Evolutionary conservation across 345 rosid genomes (phyloP).

Genomic region (Hibiscus tridactylites): DNA sequence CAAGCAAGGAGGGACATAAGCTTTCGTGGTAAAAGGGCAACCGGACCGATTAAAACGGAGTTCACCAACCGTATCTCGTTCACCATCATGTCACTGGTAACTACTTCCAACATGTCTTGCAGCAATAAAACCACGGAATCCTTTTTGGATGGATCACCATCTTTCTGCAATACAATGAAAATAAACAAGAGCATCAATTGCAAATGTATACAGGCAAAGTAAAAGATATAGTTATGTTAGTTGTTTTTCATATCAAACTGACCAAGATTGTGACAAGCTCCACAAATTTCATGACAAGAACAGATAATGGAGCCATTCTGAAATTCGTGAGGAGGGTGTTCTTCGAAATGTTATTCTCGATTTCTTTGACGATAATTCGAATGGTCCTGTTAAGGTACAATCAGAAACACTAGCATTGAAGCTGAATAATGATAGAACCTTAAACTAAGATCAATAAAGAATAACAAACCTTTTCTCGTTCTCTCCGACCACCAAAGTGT

Average conservation of each 20-base stretch:
- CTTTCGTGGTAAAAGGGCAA: not conserved
- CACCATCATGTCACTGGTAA: slow-evolving; percentile 86
- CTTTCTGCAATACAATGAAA: slow-evolving; percentile 61
- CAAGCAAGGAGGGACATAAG: not conserved
- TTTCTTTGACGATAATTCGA: slow-evolving; percentile 79
- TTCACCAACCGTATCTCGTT: slow-evolving; percentile 79
- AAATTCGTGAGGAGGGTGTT: slow-evolving; percentile 77
- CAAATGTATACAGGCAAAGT: slow-evolving; percentile 7
- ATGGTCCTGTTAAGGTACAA: slow-evolving; percentile 53
- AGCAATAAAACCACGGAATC: slow-evolving; percentile 73
- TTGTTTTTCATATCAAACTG: slow-evolving; percentile 23
- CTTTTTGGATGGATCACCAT: slow-evolving; percentile 59
- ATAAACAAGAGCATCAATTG: not conserved
- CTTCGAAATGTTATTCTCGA: slow-evolving; percentile 81
- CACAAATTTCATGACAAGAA: slow-evolving; percentile 68
- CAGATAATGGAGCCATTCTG: slow-evolving; percentile 76
- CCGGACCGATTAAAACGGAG: not conserved
- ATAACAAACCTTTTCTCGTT: slow-evolving; percentile 76
- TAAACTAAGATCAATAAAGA: not conserved
- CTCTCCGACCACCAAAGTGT: slow-evolving; percentile 76
- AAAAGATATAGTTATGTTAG: not conserved
- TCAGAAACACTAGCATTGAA: not conserved
- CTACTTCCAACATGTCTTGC: slow-evolving; percentile 95
- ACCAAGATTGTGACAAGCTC: slow-evolving; percentile 88
- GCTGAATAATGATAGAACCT: not conserved